Conservation (phyloP, 805 yeast genomes). For the Naumovozyma dairenensis region DNA sequence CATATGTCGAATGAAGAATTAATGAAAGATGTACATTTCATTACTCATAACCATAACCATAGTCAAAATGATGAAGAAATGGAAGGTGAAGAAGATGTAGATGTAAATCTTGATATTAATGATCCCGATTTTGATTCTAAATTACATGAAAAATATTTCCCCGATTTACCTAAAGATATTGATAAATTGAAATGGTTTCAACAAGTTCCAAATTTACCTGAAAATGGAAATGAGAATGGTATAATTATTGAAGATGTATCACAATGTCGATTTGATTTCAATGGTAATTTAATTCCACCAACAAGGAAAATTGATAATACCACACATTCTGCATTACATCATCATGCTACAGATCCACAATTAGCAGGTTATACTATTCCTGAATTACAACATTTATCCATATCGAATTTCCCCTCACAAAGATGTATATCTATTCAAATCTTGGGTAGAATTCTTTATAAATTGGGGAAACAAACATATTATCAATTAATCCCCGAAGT, state of each 20-base stretch:
- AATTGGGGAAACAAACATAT: constrained; percentile 55
- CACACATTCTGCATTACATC: constrained; percentile 67
- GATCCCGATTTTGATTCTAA: constrained; percentile 74
- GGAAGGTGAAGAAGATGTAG: constrained; percentile 23
- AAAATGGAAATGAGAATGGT: constrained; percentile 11
- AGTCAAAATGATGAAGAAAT: constrained; percentile 10
- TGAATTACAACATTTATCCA: constrained; percentile 68
- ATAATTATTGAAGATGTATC: constrained; percentile 38
- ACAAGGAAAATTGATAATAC: constrained; percentile 40
- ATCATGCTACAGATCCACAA: constrained; percentile 81
- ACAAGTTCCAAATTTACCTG: constrained; percentile 40
- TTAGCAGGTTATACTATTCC: constrained; percentile 86
- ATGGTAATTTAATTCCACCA: constrained; percentile 65
- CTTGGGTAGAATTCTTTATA: constrained; percentile 76
- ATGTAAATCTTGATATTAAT: constrained; percentile 40
- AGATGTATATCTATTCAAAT: constrained; percentile 80
- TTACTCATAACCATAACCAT: constrained; percentile 35
- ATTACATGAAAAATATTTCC: constrained; percentile 76
- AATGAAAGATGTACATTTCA: constrained; percentile 50
- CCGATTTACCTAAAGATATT: constrained; percentile 78
- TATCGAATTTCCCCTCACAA: constrained; percentile 78
- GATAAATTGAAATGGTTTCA: constrained; percentile 89
- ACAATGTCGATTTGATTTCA: constrained; percentile 79
- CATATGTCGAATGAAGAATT: constrained; percentile 36
- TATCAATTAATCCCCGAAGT: constrained; percentile 43